Percentiles rank a stretch among this genome's conserved stretches.
Evolutionary conservation across 306 rosid genomes (phyloP).

Genomic region (Ochetophila trinervis): DNA sequence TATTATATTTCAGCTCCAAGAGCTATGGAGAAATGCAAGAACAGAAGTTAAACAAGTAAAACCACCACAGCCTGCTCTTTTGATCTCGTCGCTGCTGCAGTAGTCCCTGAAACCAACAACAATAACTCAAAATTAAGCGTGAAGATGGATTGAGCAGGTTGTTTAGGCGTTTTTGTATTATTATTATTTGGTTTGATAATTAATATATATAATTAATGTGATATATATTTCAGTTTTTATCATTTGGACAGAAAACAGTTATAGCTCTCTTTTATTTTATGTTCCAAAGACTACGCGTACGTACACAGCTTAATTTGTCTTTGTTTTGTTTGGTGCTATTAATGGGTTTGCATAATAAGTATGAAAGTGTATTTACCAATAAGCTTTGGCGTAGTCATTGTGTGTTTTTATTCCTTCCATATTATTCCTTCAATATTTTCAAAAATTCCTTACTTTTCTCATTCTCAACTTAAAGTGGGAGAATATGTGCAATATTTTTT

Average conservation of each 20-base stretch:
- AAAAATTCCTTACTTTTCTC: too few relatives aligned
- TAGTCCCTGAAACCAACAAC: background rate
- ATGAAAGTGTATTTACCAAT: conserved; percentile 30
- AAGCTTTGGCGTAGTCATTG: conserved; percentile 23
- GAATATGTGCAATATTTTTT: background rate
- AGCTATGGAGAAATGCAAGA: conserved; percentile 83
- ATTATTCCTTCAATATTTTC: background rate
- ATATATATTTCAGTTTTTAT: conserved; percentile 1
- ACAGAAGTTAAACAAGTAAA: conserved; percentile 49
- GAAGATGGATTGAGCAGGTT: conserved; percentile 49
- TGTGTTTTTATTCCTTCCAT: conserved; percentile 12
- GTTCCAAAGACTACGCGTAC: conserved; percentile 17
- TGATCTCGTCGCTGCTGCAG: conserved; percentile 28
- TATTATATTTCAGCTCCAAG: conserved; percentile 67
- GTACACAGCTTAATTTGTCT: conserved; percentile 24
- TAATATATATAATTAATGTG: conserved; percentile 31
- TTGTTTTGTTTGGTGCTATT: conserved; percentile 24
- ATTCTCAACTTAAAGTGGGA: too few relatives aligned
- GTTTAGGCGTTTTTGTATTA: conserved; percentile 36
- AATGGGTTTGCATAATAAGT: conserved; percentile 32
- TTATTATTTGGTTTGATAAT: conserved; percentile 25
- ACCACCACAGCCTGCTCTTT: conserved; percentile 38
- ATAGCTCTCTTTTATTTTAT: conserved; percentile 20
- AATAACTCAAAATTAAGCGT: conserved; percentile 28
- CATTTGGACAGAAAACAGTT: conserved; percentile 38